Base-by-base conservation (phyloP, 192 early-diverging fungal species). In the Backusella tarrabulga region DNA sequence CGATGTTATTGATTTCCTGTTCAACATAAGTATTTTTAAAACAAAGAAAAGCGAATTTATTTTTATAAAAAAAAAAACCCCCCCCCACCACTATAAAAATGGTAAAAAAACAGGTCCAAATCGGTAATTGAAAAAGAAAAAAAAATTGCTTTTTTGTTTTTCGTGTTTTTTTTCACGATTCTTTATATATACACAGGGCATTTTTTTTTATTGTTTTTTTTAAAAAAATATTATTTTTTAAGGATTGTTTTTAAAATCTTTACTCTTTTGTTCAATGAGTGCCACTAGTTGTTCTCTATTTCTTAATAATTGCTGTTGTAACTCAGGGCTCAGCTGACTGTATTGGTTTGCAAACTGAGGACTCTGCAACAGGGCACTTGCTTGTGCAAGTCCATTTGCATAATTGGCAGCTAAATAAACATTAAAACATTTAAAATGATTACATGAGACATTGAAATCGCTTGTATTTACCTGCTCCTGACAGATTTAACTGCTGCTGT, bases 261-360 rank as follows among this genome's bases (percentile, higher is more conserved):
- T 77, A 77, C 68, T 75, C 15, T 79, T 60, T 70, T 79, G 77
- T 74, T 79, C 66, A 34, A 79, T 79, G 38, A 79, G 29, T 32
- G 77, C 77, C 8, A 72, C 77, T 15, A 79, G 38, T 19, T 79
- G 77, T 60, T 79, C 77, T 70, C 77, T 42, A 60, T 78, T 77
- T 23, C 73, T 77, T 21, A 78, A 38, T 36, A 82, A 68, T 23
- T 77, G 76, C 23, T 82, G 73, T 32, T 82, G 80, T 17, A 77
- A 44, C 14, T 82, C 80, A 15, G 80, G 80, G 23, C 72, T 76
- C 19, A 82, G 50, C 26, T 82, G 73, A 34, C 74, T 78, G 46
- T 82, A 82, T 41, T 78, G 73, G 4, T 60, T 71, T 9, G 76
- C 76, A 66, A 82, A 75, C 6, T 78, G 73, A 7, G 73, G 68